Conservation (phyloP, 176 grass and related monocot species). For the Oryza punctata region DNA sequence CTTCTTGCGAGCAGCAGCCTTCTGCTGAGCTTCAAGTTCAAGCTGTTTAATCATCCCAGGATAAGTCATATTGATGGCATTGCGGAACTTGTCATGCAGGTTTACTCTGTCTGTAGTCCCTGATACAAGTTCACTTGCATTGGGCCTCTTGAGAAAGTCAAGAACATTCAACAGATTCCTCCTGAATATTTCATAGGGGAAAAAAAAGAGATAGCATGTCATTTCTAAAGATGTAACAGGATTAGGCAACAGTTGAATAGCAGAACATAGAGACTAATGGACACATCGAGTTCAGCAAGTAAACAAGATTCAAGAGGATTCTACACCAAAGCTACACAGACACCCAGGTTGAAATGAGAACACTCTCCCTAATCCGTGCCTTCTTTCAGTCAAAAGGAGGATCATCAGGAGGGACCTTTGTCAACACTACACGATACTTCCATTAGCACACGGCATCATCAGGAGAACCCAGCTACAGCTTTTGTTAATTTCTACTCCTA, state of each 20-base stretch:
- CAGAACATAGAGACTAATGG: neutral
- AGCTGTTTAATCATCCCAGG: constrained; percentile 70
- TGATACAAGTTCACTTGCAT: constrained; percentile 81
- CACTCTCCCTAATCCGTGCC: neutral
- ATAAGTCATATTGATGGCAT: constrained; percentile 59
- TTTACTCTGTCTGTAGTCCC: constrained; percentile 86
- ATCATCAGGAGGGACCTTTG: neutral
- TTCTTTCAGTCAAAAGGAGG: neutral
- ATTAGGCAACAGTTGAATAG: neutral
- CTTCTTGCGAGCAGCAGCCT: constrained; percentile 65
- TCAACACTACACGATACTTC: neutral
- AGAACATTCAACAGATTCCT: constrained; percentile 95
- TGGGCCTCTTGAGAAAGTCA: constrained; percentile 82
- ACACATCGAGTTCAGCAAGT: neutral
- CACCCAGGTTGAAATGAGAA: neutral
- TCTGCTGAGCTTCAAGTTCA: constrained; percentile 63
- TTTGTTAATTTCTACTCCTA: neutral
- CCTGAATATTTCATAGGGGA: constrained; percentile 42
- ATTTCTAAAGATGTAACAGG: neutral
- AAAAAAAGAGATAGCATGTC: neutral
- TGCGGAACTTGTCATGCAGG: constrained; percentile 75
- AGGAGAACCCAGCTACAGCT: neutral
- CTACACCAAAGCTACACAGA: neutral
- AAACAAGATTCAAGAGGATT: neutral
- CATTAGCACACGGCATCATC: neutral